Conservation (phyloP, 352 stramenopile genomes). For the Globisporangium heterothallicum region DNA sequence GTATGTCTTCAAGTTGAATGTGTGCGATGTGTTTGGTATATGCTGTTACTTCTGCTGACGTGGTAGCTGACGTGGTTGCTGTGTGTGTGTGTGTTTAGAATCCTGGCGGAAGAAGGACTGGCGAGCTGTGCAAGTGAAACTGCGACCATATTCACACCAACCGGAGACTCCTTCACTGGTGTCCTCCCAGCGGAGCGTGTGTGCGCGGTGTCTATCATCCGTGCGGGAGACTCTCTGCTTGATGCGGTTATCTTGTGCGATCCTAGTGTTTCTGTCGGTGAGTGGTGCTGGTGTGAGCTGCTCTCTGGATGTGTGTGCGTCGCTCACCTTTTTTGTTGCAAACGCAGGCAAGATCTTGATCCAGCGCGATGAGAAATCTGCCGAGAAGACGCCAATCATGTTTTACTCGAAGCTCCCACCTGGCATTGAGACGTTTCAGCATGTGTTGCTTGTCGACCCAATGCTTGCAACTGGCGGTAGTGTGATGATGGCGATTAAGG, state of each 20-base stretch:
- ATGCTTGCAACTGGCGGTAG: constrained; percentile 93
- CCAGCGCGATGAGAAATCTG: constrained; percentile 91
- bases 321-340: neutral
- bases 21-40: neutral
- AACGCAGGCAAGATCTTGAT: constrained; percentile 94
- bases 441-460: constrained; percentile 94
- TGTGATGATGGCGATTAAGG: constrained; percentile 88
- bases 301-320: neutral
- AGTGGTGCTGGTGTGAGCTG: neutral
- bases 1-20: constrained; percentile 18
- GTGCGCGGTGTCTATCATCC: constrained; percentile 93
- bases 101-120: constrained; percentile 71
- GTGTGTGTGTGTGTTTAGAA: constrained; percentile 22
- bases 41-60: constrained; percentile 2
- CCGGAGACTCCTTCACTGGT: constrained; percentile 51
- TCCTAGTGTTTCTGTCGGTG: constrained; percentile 77
- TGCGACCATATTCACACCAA: constrained; percentile 62
- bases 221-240: constrained; percentile 87
- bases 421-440: constrained; percentile 64
- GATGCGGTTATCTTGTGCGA: constrained; percentile 87
- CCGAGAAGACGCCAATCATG: constrained; percentile 83
- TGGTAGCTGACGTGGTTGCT: neutral
- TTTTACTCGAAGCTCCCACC: constrained; percentile 95
- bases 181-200: constrained; percentile 57
- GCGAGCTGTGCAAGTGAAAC: constrained; percentile 49